Percentiles rank a stretch among this genome's conserved stretches.
Evolutionary conservation across 163 green algal species (phyloP).

Genomic region (Prototheca cutis): DNA sequence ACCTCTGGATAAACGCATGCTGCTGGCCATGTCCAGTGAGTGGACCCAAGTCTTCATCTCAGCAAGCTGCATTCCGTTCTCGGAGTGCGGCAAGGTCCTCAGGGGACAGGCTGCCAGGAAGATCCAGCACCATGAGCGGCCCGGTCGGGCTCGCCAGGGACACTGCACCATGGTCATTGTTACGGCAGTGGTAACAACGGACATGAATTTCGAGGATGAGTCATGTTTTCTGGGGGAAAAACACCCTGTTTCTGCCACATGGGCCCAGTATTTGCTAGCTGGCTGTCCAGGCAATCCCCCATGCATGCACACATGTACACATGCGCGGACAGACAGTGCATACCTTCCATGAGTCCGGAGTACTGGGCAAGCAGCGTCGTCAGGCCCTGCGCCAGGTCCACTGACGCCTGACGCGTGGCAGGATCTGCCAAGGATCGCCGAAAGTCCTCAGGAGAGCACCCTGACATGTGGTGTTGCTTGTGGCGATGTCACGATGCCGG

Average conservation of each 20-base stretch:
- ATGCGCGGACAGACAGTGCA: too few species aligned
- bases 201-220: too few species aligned
- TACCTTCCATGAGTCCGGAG: slow-evolving; percentile 19
- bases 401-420: background rate
- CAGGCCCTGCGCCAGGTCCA: slow-evolving; percentile 3
- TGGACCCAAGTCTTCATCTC: too few species aligned
- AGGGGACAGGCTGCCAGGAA: background rate
- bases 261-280: too few species aligned
- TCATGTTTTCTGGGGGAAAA: too few species aligned
- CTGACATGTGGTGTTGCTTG: background rate
- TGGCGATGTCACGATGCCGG: background rate
- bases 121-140: background rate
- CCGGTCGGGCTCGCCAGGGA: background rate
- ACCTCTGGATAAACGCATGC: too few species aligned
- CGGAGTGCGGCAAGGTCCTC: background rate
- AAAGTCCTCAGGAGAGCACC: slow-evolving; percentile 1
- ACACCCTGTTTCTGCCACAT: too few species aligned
- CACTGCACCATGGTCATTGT: background rate
- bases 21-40: too few species aligned
- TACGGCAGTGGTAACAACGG: too few species aligned
- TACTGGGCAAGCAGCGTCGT: slow-evolving; percentile 6
- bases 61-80: background rate
- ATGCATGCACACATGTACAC: too few species aligned
- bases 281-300: too few species aligned
- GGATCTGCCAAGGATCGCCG: slow-evolving; percentile 3